Percentiles rank a stretch among this genome's conserved stretches.
Evolutionary conservation across 2,329 filamentous ascomycete genomes (phyloP).

Genomic region (Rutstroemia sp.): DNA sequence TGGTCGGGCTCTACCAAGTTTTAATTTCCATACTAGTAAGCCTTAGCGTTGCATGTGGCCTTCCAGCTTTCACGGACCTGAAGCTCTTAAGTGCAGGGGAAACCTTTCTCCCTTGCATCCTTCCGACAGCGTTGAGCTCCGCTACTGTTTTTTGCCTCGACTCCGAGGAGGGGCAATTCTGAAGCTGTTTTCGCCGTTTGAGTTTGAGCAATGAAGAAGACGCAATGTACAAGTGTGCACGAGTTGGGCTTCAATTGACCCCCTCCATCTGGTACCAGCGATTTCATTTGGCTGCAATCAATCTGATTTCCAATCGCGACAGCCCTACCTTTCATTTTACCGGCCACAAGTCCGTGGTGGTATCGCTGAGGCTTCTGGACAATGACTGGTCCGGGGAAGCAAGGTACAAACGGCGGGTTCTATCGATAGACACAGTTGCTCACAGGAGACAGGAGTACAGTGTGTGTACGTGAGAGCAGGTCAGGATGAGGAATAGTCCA

Average conservation of each 20-base stretch:
- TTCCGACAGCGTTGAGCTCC: background rate
- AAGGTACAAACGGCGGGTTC: background rate
- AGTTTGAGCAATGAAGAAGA: background rate
- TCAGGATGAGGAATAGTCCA: background rate
- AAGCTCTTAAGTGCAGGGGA: background rate
- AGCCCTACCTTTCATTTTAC: background rate
- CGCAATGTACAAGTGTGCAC: background rate
- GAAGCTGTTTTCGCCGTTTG: background rate
- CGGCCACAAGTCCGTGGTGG: background rate
- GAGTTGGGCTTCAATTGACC: background rate
- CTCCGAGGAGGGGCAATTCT: background rate
- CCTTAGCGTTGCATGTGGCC: background rate
- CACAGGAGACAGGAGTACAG: too few species aligned
- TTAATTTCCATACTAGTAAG: background rate
- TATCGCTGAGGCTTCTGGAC: background rate
- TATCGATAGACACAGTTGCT: background rate
- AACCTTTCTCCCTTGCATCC: background rate
- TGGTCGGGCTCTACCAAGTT: background rate
- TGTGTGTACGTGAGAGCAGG: too few species aligned
- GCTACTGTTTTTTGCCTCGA: background rate
- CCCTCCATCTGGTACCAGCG: background rate
- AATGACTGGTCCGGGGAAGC: constrained; percentile 9
- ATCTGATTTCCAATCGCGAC: background rate
- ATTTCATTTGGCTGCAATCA: background rate
- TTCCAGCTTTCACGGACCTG: constrained; percentile 1